phyloP scores from a whole-genome alignment of 768 basidiomycete genomes.

The Leccinum obscurum region DNA sequence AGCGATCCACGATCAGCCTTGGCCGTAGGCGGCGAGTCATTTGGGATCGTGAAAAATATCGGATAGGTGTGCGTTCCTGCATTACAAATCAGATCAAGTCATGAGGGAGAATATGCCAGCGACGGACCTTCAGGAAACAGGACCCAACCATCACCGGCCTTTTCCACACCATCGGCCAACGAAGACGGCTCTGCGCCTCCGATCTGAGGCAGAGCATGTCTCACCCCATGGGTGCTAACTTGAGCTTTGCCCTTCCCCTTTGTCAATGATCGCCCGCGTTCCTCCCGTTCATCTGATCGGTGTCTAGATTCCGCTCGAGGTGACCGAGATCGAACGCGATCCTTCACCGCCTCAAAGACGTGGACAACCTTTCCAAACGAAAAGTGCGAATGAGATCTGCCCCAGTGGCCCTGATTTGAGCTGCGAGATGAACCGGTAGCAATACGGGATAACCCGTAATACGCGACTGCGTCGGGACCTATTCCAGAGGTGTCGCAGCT shows the following conservation, averaged over 20 bases:
- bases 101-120: constrained; percentile 15
- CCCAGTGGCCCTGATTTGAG: constrained; percentile 29
- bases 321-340: constrained; percentile 50
- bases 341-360: constrained; percentile 44
- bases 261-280: constrained; percentile 31
- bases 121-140: constrained; percentile 80
- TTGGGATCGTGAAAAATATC: constrained; percentile 85
- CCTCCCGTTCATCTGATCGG: constrained; percentile 10
- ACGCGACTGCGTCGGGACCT: constrained; percentile 6
- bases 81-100: constrained; percentile 48
- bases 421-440: constrained; percentile 15
- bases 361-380: constrained; percentile 54
- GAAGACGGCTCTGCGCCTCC: constrained; percentile 32
- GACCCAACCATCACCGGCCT: constrained; percentile 64
- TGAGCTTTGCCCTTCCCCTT: constrained; percentile 33
- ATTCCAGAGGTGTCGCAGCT: constrained; percentile 8
- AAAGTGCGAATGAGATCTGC: constrained; percentile 47
- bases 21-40: constrained; percentile 75
- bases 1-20: constrained; percentile 75
- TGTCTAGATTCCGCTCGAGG: constrained; percentile 24
- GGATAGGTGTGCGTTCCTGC: constrained; percentile 92
- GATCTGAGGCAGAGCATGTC: constrained; percentile 23
- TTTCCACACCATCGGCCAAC: constrained; percentile 23
- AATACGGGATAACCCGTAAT: constrained; percentile 18
- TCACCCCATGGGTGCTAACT: neutral